Percentiles rank a stretch among this genome's conserved stretches.
Evolutionary conservation across 495 filamentous ascomycete genomes (phyloP).

Genomic region (Neurospora hispaniola): DNA sequence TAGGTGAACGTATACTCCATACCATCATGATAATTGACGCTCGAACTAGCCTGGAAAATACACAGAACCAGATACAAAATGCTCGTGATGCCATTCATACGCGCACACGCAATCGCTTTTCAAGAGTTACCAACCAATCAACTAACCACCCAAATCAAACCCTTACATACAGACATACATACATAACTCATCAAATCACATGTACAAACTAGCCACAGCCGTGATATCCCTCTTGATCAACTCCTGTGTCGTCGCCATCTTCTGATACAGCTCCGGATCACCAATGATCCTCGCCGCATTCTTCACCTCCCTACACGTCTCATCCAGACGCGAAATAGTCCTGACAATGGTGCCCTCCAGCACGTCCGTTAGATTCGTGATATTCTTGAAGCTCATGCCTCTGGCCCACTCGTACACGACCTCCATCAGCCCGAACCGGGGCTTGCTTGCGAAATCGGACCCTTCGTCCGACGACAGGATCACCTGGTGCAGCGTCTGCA

Average conservation of each 20-base stretch:
- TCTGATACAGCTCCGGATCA: constrained; percentile 84
- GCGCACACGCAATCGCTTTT: background rate
- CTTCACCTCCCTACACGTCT: constrained; percentile 95
- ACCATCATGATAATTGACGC: background rate
- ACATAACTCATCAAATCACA: constrained; percentile 30
- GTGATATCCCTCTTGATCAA: constrained; percentile 94
- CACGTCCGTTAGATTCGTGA: constrained; percentile 92
- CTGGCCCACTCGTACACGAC: constrained; percentile 98
- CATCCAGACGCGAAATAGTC: constrained; percentile 83
- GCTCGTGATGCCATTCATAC: background rate
- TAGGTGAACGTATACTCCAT: background rate
- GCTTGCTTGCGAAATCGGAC: constrained; percentile 80
- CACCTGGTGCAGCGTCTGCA: constrained; percentile 82
- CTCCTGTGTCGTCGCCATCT: constrained; percentile 95
- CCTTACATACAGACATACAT: background rate
- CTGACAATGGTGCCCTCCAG: constrained; percentile 94
- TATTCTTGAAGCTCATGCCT: constrained; percentile 96
- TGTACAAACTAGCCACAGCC: constrained; percentile 78
- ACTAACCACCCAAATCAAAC: background rate
- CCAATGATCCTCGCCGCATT: constrained; percentile 93
- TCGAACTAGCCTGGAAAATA: background rate
- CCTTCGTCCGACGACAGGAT: constrained; percentile 78
- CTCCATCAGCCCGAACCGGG: constrained; percentile 87
- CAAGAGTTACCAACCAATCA: background rate
- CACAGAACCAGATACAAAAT: background rate